Conservation (phyloP, 345 rosid species). For the Litchi chinensis region DNA sequence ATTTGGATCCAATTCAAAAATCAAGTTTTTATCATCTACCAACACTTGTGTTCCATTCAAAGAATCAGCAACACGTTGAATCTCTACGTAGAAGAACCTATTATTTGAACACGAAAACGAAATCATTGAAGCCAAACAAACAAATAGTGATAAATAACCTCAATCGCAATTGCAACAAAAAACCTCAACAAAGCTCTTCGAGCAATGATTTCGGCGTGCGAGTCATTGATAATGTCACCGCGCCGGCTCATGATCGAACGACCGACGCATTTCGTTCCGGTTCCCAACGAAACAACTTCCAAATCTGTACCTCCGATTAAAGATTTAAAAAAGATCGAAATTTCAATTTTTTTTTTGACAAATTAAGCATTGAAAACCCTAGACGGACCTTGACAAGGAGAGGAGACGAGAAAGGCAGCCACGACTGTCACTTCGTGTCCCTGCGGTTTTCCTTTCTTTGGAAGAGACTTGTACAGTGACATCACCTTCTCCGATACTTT, state of each 20-base stretch:
- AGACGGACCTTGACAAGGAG: constrained; percentile 62
- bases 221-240: constrained; percentile 85
- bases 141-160: neutral
- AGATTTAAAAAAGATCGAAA: neutral
- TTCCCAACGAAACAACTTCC: constrained; percentile 78
- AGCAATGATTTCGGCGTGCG: constrained; percentile 86
- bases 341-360: neutral
- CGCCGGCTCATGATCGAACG: constrained; percentile 58
- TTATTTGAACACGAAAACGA: constrained; percentile 6
- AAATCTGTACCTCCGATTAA: constrained; percentile 36
- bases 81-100: constrained; percentile 77
- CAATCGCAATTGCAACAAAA: neutral
- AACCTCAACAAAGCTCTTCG: constrained; percentile 84
- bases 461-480: constrained; percentile 55
- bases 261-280: constrained; percentile 86
- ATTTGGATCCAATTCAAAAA: constrained; percentile 42
- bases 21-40: constrained; percentile 28
- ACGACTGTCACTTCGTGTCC: constrained; percentile 83
- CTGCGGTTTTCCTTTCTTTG: constrained; percentile 94
- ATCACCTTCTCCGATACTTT: constrained; percentile 59
- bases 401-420: constrained; percentile 80
- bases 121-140: neutral
- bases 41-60: constrained; percentile 25
- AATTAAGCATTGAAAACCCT: neutral
- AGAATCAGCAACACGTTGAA: constrained; percentile 38